Evolutionary conservation across 257 asterid genomes (phyloP), one percentile per base, ranked within the genome.

Genomic region (Cordia subcordata): DNA sequence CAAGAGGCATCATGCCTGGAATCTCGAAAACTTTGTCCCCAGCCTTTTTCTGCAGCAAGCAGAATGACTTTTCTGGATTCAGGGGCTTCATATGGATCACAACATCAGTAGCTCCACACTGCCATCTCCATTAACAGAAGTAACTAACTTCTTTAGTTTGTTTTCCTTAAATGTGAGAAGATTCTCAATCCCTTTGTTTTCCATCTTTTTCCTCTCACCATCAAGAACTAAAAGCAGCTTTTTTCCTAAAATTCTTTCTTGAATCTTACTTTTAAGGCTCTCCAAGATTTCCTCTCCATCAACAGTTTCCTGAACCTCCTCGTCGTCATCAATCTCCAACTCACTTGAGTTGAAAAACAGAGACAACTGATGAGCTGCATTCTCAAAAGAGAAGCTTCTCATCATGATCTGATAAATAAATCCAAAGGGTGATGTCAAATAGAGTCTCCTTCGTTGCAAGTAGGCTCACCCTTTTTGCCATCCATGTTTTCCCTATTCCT

Each of bases 401-500:
- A 16, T 51, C 60, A n/a, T 58, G 56, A 17, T 39, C 46, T 47
- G 47, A 23, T 21, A 65, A 49, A 56, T 5, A 44, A 27, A 55
- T 60, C 65, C 65, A 66, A 13, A 66, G 65, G 40, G 33, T 39
- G 8, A 58, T 5, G 33, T 58, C 71, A 16, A 58, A 59, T 20
- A 58, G 12, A 10, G 19, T 22, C 53, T 66, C 19, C 54, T 57
- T 49, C 38, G 58, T n/a, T 51, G 65, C 71, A 11, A 12, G 27
- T 11, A 35, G 10, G 27, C 60, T 50, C 16, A 66, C 60, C 35
- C 38, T 66, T 38, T 52, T 58, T 22, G 65, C 65, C 39, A 53
- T 51, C 66, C 72, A 53, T 35, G 66, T 59, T 55, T 67, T 67
- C 0, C 72, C 72, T 33, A 59, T 18, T 32, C 66, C 66, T 5